Base-by-base conservation (phyloP, 192 early-diverging fungal genomes). In the Podila epicladia region DNA sequence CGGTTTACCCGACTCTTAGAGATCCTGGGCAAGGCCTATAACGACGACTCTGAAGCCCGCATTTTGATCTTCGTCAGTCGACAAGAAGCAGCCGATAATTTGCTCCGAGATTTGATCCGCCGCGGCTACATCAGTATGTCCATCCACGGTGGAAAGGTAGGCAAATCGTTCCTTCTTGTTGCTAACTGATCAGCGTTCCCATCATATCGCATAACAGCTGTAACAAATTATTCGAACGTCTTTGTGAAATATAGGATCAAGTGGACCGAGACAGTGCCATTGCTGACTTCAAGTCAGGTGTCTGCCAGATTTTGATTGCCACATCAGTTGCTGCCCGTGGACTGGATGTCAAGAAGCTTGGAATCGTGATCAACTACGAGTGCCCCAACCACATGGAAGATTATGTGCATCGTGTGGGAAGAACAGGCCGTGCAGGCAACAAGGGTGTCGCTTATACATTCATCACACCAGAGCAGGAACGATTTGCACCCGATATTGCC, bases 351-450 rank as follows among this genome's bases (percentile, higher is more conserved):
- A 97, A 97, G 68, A 91, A 96, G 15, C 84, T 98, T 2, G 97
- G 94, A 58, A 83, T 96, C 29, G 98, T 99, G 8, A 87, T 98
- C 60, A 99, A 99, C 82, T 99, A 94, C 70, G 98, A 99, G 69
- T 94, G 95, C 58, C 98, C 98, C 11, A 96, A 97, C 84, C 96
- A 99, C 64, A 94, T 97, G 90, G 98, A 99, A 70, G 98, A 99
- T 63, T 96, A 99, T 83, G 96, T 99, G 3, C 98, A 99, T 83
- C 96, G 98, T 53, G 96, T 98, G 20, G 98, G 98, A 8, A 89
- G 98, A 48, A 99, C 98, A 0, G 98, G 98, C 38, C 93, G 98
- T 57, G 98, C 98, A 0, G 98, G 98, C 60, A 96, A 98, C 82
- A 99, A 95, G 75, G 98, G 98, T 55, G 95, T 94, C 8, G 97